These are phyloP conservation scores for Nicotiana otophora DNA, from an alignment of 257 asterid species.

Conservation along the genomic window DNA sequence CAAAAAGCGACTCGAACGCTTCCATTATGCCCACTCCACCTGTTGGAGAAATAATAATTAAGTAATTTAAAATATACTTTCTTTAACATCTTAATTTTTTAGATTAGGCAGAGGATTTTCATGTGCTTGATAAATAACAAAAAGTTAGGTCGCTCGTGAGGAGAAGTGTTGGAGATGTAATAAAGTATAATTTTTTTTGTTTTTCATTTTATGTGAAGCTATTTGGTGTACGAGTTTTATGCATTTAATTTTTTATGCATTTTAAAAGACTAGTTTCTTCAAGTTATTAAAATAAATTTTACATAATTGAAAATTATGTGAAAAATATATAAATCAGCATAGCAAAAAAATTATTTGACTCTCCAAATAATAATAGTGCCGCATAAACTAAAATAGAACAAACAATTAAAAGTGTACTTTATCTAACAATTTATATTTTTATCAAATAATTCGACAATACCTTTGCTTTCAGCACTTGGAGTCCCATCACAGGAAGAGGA, in stretches of 20 bases:
- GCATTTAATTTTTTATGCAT: not conserved
- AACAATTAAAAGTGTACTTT: not conserved
- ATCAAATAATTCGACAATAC: not conserved
- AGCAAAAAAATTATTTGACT: not conserved
- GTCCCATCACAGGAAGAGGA: slow-evolving; percentile 5
- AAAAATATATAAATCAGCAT: not conserved
- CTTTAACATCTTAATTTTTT: too few species aligned
- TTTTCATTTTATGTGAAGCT: too few species aligned
- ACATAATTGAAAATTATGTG: too few species aligned
- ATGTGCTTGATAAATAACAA: too few species aligned
- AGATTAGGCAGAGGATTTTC: too few species aligned
- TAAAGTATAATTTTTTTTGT: too few species aligned
- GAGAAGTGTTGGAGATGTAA: too few species aligned
- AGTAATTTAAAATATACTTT: too few species aligned
- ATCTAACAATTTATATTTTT: not conserved
- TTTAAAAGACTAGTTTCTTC: not conserved
- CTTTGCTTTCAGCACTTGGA: slow-evolving; percentile 4
- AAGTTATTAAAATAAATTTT: too few species aligned
- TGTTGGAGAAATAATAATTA: not conserved
- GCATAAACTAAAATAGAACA: not conserved
- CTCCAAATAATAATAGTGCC: not conserved
- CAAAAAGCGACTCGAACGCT: slow-evolving; percentile 52
- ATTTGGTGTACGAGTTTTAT: not conserved
- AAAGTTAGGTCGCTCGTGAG: too few species aligned
- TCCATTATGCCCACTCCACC: not conserved